These are phyloP conservation scores for Pezicula neosporulosa DNA, from an alignment of 2,329 filamentous ascomycete species.

Conservation along the genomic window DNA sequence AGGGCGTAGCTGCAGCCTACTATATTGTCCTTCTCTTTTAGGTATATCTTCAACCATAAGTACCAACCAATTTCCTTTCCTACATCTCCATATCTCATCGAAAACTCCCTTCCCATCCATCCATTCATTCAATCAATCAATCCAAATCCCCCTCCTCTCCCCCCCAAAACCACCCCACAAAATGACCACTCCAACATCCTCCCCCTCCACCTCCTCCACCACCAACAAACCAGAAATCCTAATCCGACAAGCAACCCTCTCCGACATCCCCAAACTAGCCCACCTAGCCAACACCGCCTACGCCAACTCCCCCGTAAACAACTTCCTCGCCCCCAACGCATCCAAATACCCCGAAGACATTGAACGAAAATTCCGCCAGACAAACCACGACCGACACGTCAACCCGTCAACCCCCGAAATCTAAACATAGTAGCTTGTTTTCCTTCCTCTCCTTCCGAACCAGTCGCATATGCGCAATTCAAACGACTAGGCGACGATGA, in stretches of 20 bases:
- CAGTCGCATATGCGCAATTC: slow-evolving; percentile 15
- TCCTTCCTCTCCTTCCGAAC: slow-evolving; percentile 1
- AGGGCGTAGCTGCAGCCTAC: too few relatives aligned
- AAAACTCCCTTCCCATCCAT: too few relatives aligned
- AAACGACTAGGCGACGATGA: slow-evolving; percentile 16
- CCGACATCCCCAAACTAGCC: slow-evolving; percentile 10
- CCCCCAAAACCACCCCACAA: too few relatives aligned
- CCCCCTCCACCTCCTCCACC: too few relatives aligned
- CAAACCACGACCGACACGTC: slow-evolving; percentile 4
- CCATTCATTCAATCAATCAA: too few relatives aligned
- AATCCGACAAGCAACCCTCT: slow-evolving; percentile 12
- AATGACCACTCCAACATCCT: too few relatives aligned
- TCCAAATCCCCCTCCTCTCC: too few relatives aligned
- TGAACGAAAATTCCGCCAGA: slow-evolving; percentile 5
- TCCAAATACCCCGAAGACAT: slow-evolving; percentile 8
- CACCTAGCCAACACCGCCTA: slow-evolving; percentile 10
- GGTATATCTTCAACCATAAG: too few relatives aligned
- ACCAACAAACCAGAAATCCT: neutral
- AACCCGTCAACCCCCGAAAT: slow-evolving; percentile 1
- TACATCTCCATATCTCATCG: too few relatives aligned
- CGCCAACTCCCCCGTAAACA: slow-evolving; percentile 4
- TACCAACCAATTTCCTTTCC: too few relatives aligned
- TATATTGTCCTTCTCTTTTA: too few relatives aligned
- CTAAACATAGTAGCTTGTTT: slow-evolving; percentile 15
- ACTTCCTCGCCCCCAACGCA: slow-evolving; percentile 11